Evolutionary conservation across 441 rosid species (phyloP), one percentile per base, ranked within the genome.

Genomic region (Daphne laureola): DNA sequence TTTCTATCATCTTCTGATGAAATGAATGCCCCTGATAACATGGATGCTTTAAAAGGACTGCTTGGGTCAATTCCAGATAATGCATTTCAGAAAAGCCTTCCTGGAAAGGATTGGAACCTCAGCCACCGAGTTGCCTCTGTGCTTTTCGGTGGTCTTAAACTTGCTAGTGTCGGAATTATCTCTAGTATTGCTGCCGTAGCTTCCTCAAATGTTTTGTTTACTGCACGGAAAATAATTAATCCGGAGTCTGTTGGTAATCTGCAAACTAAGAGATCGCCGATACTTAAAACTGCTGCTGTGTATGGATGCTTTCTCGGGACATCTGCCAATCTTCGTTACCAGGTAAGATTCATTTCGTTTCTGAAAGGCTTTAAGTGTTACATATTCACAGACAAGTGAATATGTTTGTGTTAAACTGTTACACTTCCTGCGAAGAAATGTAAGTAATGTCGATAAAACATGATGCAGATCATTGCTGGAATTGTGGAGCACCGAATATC

Each of bases 321-420:
- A 73, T 86, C 95, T 58, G 93, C 98, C 56, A 92, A 86, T 76
- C 78, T 88, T 63, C 91, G 95, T 17, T 92, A 82, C 69, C 98
- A 92, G 95, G 96, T 91, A 71, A 46, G 45, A 42, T 31, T 9
- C 11, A 8, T 9, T 31, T 31, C 38, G 9, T 9, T 31, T 31
- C 38, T 31, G 38, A 31, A 31, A 31, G 38, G 38, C 38, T 31
- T 1, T 11, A 31, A 31, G 4, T 31, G 9, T 31, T n/a, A n/a
- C n/a, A n/a, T n/a, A n/a, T n/a, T n/a, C n/a, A 21, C 25, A 21
- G 3, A 21, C 25, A 21, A 21, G 25, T 21, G 25, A 21, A 21
- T 21, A 21, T 21, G 25, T 21, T 21, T 21, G 0, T 21, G 3
- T 21, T 21, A 0, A 21, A 21, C 25, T 21, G 25, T 21, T 21